These are phyloP conservation scores for Furcasterigmium furcatum DNA, from an alignment of 2,329 filamentous ascomycete species.

Conservation along the genomic window DNA sequence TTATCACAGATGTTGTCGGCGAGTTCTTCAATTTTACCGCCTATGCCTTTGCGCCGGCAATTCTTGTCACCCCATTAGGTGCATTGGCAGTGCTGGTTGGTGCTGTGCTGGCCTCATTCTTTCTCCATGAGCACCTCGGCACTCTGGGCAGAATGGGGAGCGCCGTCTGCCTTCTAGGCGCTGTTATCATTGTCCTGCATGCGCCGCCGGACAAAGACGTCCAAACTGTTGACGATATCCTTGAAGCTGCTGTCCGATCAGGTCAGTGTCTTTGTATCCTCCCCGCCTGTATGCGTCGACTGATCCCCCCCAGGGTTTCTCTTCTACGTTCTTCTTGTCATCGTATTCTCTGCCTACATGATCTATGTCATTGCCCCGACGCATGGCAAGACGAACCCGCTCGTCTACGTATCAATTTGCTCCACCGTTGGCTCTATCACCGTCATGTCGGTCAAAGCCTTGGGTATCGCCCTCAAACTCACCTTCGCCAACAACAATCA, in stretches of 20 bases:
- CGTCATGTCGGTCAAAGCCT: constrained; percentile 99
- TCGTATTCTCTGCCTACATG: constrained; percentile 85
- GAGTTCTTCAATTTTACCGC: constrained; percentile 97
- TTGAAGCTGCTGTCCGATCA: constrained; percentile 85
- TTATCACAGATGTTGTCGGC: constrained; percentile 72
- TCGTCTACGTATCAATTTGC: constrained; percentile 97
- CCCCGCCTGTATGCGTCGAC: neutral
- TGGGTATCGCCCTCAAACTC: constrained; percentile 95
- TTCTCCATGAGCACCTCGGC: constrained; percentile 87
- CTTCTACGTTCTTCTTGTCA: constrained; percentile 76
- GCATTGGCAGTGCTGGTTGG: constrained; percentile 93
- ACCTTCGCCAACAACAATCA: constrained; percentile 93
- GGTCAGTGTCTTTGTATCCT: constrained; percentile 35
- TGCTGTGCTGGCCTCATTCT: constrained; percentile 91
- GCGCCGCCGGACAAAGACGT: constrained; percentile 93
- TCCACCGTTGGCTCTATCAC: constrained; percentile 95
- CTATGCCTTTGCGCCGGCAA: constrained; percentile 98
- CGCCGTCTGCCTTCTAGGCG: constrained; percentile 92
- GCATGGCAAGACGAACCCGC: constrained; percentile 91
- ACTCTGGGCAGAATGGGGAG: constrained; percentile 89
- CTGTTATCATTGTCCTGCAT: constrained; percentile 95
- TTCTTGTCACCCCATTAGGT: constrained; percentile 91
- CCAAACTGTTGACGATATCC: constrained; percentile 84
- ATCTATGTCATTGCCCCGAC: constrained; percentile 90
- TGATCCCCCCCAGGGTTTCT: constrained; percentile 67